Evolutionary conservation across 495 filamentous ascomycete genomes (phyloP), one percentile per base, ranked within the genome.

Genomic region (Penicillium odoratum): DNA sequence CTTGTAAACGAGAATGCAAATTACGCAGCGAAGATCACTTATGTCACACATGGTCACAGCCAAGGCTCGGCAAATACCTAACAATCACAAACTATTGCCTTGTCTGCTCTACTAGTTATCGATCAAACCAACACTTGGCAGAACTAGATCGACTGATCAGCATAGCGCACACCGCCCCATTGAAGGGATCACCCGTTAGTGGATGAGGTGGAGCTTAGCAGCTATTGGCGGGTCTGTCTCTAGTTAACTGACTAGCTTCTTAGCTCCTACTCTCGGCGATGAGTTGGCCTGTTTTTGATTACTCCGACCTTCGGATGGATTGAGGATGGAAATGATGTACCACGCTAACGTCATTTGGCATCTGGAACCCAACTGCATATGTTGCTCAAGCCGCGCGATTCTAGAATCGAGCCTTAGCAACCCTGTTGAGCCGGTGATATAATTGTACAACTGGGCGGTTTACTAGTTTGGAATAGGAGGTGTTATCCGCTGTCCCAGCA

Each of bases 351-450:
- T 64, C 57, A 64, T 64, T 34, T 42, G 55, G 57, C 49, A 57
- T 52, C 25, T 36, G 25, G 13, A 57, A 55, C 26, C 45, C 38
- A 49, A 57, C 46, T 33, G 53, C 8, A 36, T 5, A 15, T 43
- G 53, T 56, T 49, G n/a, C 46, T 48, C 30, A 44, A 16, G 51
- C 21, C 48, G 48, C 40, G 33, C 47, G 26, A 25, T 38, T 48
- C 55, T 26, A 45, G 50, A 65, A 62, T 36, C 57, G 66, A 68
- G 66, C 66, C 60, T 66, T 60, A 58, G 60, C 63, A 59, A 64
- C 48, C 38, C 55, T 57, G 60, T 53, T 15, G 44, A 21, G 54
- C 60, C 26, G 38, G 49, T 56, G 47, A 48, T 33, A 13, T n/a
- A 51, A 51, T 33, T 31, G 26, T n/a, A 48, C 46, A 30, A 29